These are phyloP conservation scores for Adansonia digitata DNA, from an alignment of 345 rosid genomes.

Conservation along the genomic window DNA sequence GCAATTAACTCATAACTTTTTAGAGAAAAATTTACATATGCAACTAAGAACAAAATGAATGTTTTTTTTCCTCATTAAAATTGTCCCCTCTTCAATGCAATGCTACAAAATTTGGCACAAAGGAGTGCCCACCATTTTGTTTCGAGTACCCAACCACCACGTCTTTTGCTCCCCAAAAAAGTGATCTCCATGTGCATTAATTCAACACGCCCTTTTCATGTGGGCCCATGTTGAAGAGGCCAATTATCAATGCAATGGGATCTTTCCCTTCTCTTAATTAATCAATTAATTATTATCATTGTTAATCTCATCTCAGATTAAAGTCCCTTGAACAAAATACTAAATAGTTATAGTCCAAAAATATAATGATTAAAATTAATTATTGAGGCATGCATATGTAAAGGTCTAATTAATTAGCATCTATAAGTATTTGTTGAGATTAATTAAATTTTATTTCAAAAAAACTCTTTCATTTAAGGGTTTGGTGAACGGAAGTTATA, in stretches of 20 bases:
- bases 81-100: not conserved
- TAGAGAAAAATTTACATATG: not conserved
- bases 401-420: not conserved
- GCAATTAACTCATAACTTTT: too few species aligned
- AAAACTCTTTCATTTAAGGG: too few species aligned
- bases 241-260: not conserved
- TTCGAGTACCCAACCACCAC: not conserved
- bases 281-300: not conserved
- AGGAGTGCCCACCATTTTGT: not conserved
- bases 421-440: not conserved
- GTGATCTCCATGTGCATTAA: slow-evolving; percentile 12
- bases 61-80: not conserved
- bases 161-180: not conserved
- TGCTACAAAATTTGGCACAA: not conserved
- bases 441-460: not conserved
- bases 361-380: not conserved
- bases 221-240: not conserved
- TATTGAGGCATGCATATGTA: not conserved
- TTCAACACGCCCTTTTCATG: not conserved
- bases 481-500: too few species aligned
- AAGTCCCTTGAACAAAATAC: not conserved
- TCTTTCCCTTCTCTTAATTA: not conserved
- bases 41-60: not conserved
- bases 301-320: not conserved
- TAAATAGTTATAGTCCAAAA: not conserved